phyloP scores from a whole-genome alignment of 495 filamentous ascomycete species.

The Penicillium ochrochloron region DNA sequence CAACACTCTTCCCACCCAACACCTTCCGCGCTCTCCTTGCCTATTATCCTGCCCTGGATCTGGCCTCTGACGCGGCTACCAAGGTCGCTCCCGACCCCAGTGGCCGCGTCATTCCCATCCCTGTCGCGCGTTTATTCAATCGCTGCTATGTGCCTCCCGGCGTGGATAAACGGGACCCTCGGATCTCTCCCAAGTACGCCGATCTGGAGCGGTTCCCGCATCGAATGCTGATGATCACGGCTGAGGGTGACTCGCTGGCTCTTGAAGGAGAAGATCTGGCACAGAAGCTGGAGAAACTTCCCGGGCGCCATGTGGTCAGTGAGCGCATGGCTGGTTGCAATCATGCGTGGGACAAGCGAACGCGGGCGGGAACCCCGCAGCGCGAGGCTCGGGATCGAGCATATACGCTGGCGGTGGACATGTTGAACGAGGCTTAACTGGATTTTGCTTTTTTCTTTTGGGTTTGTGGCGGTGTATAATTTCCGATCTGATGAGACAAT shows the following conservation, averaged over 20 bases:
- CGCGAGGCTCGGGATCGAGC: slow-evolving; percentile 41
- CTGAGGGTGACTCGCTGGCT: slow-evolving; percentile 46
- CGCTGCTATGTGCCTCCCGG: slow-evolving; percentile 36
- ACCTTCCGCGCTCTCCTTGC: slow-evolving; percentile 48
- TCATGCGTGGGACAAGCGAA: slow-evolving; percentile 48
- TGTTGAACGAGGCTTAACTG: slow-evolving; percentile 31
- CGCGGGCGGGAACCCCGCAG: slow-evolving; percentile 30
- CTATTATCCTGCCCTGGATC: slow-evolving; percentile 48
- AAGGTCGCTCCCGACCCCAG: slow-evolving; percentile 35
- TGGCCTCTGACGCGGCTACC: slow-evolving; percentile 26
- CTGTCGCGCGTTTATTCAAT: slow-evolving; percentile 37
- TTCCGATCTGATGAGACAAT: neutral
- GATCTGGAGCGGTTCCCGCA: slow-evolving; percentile 42
- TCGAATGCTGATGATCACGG: slow-evolving; percentile 49
- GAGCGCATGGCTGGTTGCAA: slow-evolving; percentile 46
- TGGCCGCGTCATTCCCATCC: slow-evolving; percentile 31
- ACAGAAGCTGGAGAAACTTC: slow-evolving; percentile 31
- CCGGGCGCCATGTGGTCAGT: slow-evolving; percentile 43
- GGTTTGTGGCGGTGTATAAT: slow-evolving; percentile 1
- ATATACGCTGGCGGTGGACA: slow-evolving; percentile 40
- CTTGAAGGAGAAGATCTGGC: slow-evolving; percentile 49
- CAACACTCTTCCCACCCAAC: slow-evolving; percentile 42
- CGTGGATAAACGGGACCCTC: slow-evolving; percentile 47
- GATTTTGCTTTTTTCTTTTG: slow-evolving; percentile 1
- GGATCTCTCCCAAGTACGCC: slow-evolving; percentile 51